Base-by-base conservation (phyloP, 2,329 filamentous ascomycete species). In the Diaporthe eres region DNA sequence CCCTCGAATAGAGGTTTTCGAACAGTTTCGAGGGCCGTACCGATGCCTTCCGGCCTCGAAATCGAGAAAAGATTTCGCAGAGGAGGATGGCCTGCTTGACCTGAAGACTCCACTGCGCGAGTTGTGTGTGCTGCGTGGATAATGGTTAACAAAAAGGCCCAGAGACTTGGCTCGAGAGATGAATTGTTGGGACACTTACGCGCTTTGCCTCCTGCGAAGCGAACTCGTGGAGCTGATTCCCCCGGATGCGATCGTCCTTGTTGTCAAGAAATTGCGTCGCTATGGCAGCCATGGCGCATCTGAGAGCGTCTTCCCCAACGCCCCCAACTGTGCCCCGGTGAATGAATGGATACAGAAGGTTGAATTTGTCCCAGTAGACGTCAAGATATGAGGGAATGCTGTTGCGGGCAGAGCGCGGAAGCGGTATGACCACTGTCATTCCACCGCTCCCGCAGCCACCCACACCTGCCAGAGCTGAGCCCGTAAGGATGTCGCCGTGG, bases 251-350 rank as follows among this genome's bases (percentile, higher is more conserved):
- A 80, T 90, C 86, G 68, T 89, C 87, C 80, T 85, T 85, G 79
- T 84, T 82, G 67, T 84, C 81, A 72, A 90, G 82, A 76, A 86
- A 87, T 78, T 91, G 89, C 31, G 88, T 87, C 61, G 87, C 89
- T 42, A 91, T 81, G n/a, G 89, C 89, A 31, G 89, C 89, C 89
- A 91, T 90, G 76, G 89, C 88, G 76, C 85, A 90, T 19, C 83
- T 85, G 61, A 91, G 82, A 57, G 88, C 82, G 72, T 88, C 86
- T 72, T 87, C 85, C 6, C 82, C 81, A 25, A 82, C 81, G 37
- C 82, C 83, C 74, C 88, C 86, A 55, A 88, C 86, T 19, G 85
- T 86, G 31, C 82, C 80, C 75, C 84, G 85, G 81, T 91, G 89
- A 37, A 90, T 84, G 37, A 90, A 80, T n/a, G 89, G 89, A 78